Percentiles rank a stretch among this genome's conserved stretches.
Conservation (phyloP, 208 protist species). For the Vickermania spadyakhi region DNA sequence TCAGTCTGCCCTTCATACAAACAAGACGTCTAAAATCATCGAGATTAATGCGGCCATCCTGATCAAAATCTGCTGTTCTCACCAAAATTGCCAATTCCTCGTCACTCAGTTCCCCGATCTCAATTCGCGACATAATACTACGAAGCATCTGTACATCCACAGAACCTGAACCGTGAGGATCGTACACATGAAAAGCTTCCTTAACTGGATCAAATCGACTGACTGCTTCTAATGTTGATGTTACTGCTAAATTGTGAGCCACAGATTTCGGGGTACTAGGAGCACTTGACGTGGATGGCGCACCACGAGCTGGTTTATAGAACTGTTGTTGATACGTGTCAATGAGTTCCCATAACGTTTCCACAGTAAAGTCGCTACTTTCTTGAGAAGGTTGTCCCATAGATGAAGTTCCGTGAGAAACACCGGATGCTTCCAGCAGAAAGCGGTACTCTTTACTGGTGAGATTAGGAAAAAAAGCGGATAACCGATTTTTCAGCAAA, state of each 20-base stretch:
- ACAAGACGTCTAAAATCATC: slow-evolving; percentile 87
- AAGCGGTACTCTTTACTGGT: slow-evolving; percentile 91
- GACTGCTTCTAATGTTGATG: slow-evolving; percentile 18
- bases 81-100: slow-evolving; percentile 86
- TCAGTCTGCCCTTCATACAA: slow-evolving; percentile 50
- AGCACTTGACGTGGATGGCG: background rate
- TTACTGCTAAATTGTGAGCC: background rate
- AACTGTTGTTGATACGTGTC: slow-evolving; percentile 63
- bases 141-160: slow-evolving; percentile 74
- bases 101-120: slow-evolving; percentile 69
- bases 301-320: background rate
- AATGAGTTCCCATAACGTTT: slow-evolving; percentile 83
- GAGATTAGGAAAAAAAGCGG: slow-evolving; percentile 89
- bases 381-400: background rate
- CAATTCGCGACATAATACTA: slow-evolving; percentile 80
- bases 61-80: slow-evolving; percentile 88
- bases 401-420: background rate
- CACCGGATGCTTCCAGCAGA: slow-evolving; percentile 41
- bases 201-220: slow-evolving; percentile 61
- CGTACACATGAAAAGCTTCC: slow-evolving; percentile 89
- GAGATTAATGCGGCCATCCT: slow-evolving; percentile 86
- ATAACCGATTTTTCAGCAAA: slow-evolving; percentile 83
- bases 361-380: slow-evolving; percentile 56
- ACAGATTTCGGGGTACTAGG: background rate
- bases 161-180: slow-evolving; percentile 68